Percentiles rank a stretch among this genome's conserved stretches.
Evolutionary conservation across 1,139 yeast species (phyloP).

Genomic region (Kodamaea suecica): DNA sequence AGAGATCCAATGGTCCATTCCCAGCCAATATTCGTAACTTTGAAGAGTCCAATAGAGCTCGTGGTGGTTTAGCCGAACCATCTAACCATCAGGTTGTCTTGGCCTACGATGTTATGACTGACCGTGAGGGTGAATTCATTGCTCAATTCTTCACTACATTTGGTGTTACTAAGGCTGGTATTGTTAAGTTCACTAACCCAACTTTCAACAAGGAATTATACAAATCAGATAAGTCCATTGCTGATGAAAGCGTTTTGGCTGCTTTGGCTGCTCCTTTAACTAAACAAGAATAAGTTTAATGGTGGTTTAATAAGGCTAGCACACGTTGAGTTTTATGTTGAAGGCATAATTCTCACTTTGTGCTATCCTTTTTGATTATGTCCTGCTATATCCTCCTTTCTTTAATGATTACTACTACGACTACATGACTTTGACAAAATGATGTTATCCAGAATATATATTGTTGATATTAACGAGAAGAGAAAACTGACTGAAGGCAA

Average conservation of each 20-base stretch:
- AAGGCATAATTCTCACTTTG: no score
- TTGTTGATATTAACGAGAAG: no score
- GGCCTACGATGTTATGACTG: slow-evolving; percentile 68
- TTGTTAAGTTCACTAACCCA: slow-evolving; percentile 64
- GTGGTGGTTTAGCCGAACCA: slow-evolving; percentile 76
- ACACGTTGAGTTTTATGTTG: no score
- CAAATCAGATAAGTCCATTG: slow-evolving; percentile 56
- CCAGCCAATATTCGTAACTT: slow-evolving; percentile 69
- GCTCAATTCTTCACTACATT: slow-evolving; percentile 78
- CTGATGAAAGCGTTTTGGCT: slow-evolving; percentile 25
- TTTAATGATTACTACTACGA: no score
- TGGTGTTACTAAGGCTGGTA: slow-evolving; percentile 72
- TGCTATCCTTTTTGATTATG: no score
- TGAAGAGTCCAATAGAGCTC: slow-evolving; percentile 67
- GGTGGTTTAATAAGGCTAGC: no score
- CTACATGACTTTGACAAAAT: no score
- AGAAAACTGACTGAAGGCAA: no score
- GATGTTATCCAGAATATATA: no score
- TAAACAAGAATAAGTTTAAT: no score
- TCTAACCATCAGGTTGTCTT: slow-evolving; percentile 64
- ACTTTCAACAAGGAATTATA: slow-evolving; percentile 48
- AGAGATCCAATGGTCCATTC: slow-evolving; percentile 60
- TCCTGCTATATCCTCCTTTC: no score
- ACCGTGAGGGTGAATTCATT: slow-evolving; percentile 64
- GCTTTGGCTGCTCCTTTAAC: no score